phyloP scores from a whole-genome alignment of 1,139 yeast genomes.

The Yamadazyma diddensiae region DNA sequence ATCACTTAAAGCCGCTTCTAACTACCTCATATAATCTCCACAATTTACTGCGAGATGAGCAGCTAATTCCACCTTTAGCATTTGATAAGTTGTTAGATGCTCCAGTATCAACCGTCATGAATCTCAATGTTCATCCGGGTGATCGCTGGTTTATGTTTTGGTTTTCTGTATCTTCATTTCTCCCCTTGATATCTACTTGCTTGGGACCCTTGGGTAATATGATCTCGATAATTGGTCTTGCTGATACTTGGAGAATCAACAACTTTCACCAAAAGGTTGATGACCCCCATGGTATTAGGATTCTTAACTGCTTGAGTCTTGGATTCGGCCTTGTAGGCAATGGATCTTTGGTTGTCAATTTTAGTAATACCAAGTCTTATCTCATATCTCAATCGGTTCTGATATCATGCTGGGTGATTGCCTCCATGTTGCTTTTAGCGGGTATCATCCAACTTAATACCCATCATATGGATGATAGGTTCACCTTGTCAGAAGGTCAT shows the following conservation, averaged over 20 bases:
- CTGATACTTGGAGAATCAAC: constrained; percentile 61
- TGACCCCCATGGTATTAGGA: constrained; percentile 43
- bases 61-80: constrained; percentile 21
- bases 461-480: constrained; percentile 15
- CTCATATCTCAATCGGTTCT: constrained; percentile 57
- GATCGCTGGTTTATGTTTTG: constrained; percentile 49
- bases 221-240: constrained; percentile 68
- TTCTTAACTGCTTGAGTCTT: constrained; percentile 60
- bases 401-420: constrained; percentile 60
- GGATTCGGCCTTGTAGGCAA: constrained; percentile 66
- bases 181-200: constrained; percentile 75
- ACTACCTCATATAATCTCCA: constrained; percentile 11
- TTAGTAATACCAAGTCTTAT: constrained; percentile 56
- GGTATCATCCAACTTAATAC: constrained; percentile 39
- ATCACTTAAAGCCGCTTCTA: constrained; percentile 11
- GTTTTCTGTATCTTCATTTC: constrained; percentile 60
- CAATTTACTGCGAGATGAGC: constrained; percentile 15
- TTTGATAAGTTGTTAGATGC: constrained; percentile 27
- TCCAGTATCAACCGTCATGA: constrained; percentile 30
- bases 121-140: constrained; percentile 42
- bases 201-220: constrained; percentile 75
- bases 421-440: constrained; percentile 48
- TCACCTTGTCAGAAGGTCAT: constrained; percentile 57
- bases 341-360: constrained; percentile 61
- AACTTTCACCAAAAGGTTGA: constrained; percentile 18